Conservation (phyloP, 2,329 filamentous ascomycete genomes). For the Calonectria fujianensis region DNA sequence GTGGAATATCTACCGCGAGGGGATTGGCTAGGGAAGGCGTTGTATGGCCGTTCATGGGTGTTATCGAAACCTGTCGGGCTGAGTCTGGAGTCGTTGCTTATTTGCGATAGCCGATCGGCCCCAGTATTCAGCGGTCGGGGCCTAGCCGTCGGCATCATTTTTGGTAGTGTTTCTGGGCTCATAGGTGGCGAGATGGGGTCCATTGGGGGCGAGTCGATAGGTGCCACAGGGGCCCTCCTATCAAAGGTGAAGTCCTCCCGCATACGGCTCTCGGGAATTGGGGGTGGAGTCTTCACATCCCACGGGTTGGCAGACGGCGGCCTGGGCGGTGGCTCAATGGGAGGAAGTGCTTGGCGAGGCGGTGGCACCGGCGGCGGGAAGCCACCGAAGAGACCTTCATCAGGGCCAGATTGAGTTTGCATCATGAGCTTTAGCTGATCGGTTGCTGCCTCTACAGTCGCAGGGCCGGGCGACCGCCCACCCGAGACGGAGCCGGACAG, state of each 20-base stretch:
- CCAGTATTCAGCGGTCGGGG: conserved; percentile 49
- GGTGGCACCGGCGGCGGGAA: conserved; percentile 37
- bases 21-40: conserved; percentile 49
- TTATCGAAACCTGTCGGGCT: conserved; percentile 49
- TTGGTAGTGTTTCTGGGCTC: conserved; percentile 47
- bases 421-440: conserved; percentile 55
- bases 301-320: conserved; percentile 67
- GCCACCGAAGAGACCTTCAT: conserved; percentile 50
- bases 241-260: conserved; percentile 51
- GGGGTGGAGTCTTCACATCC: conserved; percentile 59
- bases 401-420: conserved; percentile 53
- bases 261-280: conserved; percentile 46
- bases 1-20: conserved; percentile 50
- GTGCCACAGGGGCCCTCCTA: conserved; percentile 52
- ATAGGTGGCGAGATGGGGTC: conserved; percentile 51
- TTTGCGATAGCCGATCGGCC: conserved; percentile 48
- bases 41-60: conserved; percentile 51
- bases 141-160: conserved; percentile 30
- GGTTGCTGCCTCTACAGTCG: conserved; percentile 57
- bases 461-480: conserved; percentile 43
- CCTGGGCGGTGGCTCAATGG: conserved; percentile 53
- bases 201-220: conserved; percentile 46
- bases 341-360: conserved; percentile 44
- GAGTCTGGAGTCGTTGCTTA: conserved; percentile 49
- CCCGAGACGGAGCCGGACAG: background rate